Evolutionary conservation across 2,329 filamentous ascomycete genomes (phyloP).

Genomic region (Aspergillus pseudonomiae): DNA sequence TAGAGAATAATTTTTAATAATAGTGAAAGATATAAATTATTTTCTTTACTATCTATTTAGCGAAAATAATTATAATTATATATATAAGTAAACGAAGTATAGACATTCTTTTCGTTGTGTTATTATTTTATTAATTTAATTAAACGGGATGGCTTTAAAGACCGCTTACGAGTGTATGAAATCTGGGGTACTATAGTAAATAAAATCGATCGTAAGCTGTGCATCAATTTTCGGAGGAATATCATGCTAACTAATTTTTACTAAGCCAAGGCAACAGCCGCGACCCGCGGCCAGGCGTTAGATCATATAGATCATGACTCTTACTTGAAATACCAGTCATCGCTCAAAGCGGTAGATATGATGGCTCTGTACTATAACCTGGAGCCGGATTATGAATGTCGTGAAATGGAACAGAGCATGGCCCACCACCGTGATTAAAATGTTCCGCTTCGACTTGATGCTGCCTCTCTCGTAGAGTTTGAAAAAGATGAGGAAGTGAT

Average conservation of each 20-base stretch:
- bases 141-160: constrained; percentile 6
- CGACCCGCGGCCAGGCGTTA: constrained; percentile 21
- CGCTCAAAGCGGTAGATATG: constrained; percentile 24
- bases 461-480: constrained; percentile 17
- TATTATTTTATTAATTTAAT: constrained; percentile 7
- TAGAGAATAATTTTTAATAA: constrained; percentile 14
- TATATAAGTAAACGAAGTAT: constrained; percentile 6
- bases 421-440: constrained; percentile 25
- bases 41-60: constrained; percentile 16
- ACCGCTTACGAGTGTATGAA: constrained; percentile 1
- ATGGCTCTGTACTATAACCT: constrained; percentile 22
- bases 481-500: constrained; percentile 16
- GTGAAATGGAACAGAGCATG: constrained; percentile 27
- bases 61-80: constrained; percentile 14
- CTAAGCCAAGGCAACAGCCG: constrained; percentile 16
- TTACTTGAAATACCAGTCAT: constrained; percentile 25
- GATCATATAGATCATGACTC: constrained; percentile 23
- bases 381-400: constrained; percentile 23
- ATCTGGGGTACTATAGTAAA: constrained; percentile 8
- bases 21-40: constrained; percentile 21
- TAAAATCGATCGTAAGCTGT: constrained; percentile 7
- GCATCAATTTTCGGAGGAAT: background rate
- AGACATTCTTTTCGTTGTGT: constrained; percentile 21
- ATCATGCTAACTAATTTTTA: background rate
- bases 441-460: constrained; percentile 19